A percentile compares a stretch with the other conserved stretches of the same genome.
Conservation (phyloP, 1,284 basidiomycete species). For the Sphagnurus paluster region DNA sequence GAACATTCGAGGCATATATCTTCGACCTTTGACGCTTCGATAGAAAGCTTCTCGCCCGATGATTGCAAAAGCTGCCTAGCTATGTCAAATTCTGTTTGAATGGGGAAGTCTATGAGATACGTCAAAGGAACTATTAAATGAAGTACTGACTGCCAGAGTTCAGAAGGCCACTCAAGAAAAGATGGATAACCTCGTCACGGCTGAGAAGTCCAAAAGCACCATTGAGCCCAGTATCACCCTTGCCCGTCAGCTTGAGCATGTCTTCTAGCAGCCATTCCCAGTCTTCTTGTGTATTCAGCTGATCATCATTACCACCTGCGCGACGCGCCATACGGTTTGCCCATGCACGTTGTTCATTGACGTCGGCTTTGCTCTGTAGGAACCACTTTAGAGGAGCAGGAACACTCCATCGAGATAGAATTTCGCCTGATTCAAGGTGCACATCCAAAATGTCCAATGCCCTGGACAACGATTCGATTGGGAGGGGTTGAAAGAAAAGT, state of each 20-base stretch:
- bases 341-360: constrained; percentile 75
- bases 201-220: constrained; percentile 81
- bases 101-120: constrained; percentile 5
- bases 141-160: constrained; percentile 81
- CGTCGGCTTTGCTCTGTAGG: constrained; percentile 70
- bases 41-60: constrained; percentile 48
- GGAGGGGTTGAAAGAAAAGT: constrained; percentile 80
- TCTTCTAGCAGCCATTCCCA: constrained; percentile 89
- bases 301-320: constrained; percentile 55
- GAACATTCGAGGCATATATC: constrained; percentile 79
- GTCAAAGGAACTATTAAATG: constrained; percentile 4
- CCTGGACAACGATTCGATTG: constrained; percentile 70
- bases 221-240: constrained; percentile 58
- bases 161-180: constrained; percentile 84
- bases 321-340: constrained; percentile 85
- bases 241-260: constrained; percentile 80
- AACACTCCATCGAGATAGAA: constrained; percentile 83
- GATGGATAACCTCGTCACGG: constrained; percentile 68
- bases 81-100: constrained; percentile 71
- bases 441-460: constrained; percentile 89
- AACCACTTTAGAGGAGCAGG: constrained; percentile 83
- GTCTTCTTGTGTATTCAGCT: constrained; percentile 63
- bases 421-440: constrained; percentile 92
- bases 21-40: constrained; percentile 62
- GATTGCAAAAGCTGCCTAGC: constrained; percentile 68